These are phyloP conservation scores for Paecilomyces niveus DNA, from an alignment of 2,329 filamentous ascomycete species.

Conservation along the genomic window DNA sequence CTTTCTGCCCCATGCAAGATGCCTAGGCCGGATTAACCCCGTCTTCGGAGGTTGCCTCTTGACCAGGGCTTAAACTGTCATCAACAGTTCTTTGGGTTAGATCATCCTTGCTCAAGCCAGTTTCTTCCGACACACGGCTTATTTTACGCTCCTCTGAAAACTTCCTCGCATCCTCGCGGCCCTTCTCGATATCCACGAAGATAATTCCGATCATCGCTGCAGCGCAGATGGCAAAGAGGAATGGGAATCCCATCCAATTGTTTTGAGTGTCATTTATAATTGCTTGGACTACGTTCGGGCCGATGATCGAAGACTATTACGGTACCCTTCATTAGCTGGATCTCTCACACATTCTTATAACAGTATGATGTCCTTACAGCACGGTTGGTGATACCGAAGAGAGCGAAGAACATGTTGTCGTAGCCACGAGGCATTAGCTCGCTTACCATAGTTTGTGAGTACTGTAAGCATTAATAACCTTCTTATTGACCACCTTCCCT, in stretches of 20 bases:
- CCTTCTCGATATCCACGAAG: constrained; percentile 36
- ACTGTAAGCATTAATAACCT: constrained; percentile 13
- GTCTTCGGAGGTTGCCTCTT: neutral
- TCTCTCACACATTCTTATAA: neutral
- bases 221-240: constrained; percentile 32
- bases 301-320: constrained; percentile 35
- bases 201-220: constrained; percentile 32
- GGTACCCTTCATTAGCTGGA: neutral
- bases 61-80: neutral
- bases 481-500: neutral
- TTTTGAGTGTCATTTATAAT: constrained; percentile 37
- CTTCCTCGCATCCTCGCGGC: constrained; percentile 29
- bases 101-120: constrained; percentile 12
- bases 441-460: constrained; percentile 39
- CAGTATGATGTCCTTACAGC: constrained; percentile 22
- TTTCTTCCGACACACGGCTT: constrained; percentile 19
- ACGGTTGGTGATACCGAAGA: constrained; percentile 39
- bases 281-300: constrained; percentile 37
- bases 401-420: constrained; percentile 39
- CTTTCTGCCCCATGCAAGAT: no score
- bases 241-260: constrained; percentile 40
- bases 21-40: neutral
- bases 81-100: constrained; percentile 6
- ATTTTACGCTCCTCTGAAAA: constrained; percentile 30
- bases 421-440: constrained; percentile 37